Percentiles rank a stretch among this genome's conserved stretches.
Evolutionary conservation across 345 rosid genomes (phyloP).

Genomic region (Heritiera fomes): DNA sequence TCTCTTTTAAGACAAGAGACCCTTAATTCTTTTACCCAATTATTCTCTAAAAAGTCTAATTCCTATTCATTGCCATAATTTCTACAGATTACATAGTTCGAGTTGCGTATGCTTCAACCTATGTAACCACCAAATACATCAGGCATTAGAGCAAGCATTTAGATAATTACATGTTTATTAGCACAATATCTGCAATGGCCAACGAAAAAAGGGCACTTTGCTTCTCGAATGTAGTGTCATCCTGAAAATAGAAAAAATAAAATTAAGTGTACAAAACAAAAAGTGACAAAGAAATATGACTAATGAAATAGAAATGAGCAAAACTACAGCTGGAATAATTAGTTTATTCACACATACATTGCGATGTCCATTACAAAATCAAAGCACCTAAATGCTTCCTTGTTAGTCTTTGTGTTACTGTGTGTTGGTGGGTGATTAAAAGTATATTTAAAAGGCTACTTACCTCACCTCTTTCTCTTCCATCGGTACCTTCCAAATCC

Average conservation of each 20-base stretch:
- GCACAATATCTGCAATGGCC: conserved; percentile 73
- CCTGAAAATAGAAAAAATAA: conserved; percentile 43
- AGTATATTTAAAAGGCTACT: neutral
- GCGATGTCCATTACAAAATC: neutral
- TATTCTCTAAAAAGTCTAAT: neutral
- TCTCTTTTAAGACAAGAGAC: neutral
- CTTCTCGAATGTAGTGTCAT: conserved; percentile 78
- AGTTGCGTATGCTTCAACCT: neutral
- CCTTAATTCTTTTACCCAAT: neutral
- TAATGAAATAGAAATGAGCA: neutral
- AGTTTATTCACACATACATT: neutral
- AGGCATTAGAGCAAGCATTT: neutral
- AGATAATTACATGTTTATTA: conserved; percentile 67
- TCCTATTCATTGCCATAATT: conserved; percentile 4
- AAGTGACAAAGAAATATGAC: conserved; percentile 7
- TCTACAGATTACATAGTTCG: conserved; percentile 7
- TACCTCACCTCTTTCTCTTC: conserved; percentile 90
- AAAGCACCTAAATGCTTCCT: neutral
- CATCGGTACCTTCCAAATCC: conserved; percentile 87
- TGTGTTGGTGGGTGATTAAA: neutral
- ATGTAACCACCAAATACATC: neutral
- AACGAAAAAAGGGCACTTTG: conserved; percentile 74
- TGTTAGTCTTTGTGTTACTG: neutral
- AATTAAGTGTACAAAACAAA: neutral
- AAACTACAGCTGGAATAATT: neutral